These are phyloP conservation scores for Bondarzewia mesenterica DNA, from an alignment of 1,284 basidiomycete genomes.

Conservation along the genomic window DNA sequence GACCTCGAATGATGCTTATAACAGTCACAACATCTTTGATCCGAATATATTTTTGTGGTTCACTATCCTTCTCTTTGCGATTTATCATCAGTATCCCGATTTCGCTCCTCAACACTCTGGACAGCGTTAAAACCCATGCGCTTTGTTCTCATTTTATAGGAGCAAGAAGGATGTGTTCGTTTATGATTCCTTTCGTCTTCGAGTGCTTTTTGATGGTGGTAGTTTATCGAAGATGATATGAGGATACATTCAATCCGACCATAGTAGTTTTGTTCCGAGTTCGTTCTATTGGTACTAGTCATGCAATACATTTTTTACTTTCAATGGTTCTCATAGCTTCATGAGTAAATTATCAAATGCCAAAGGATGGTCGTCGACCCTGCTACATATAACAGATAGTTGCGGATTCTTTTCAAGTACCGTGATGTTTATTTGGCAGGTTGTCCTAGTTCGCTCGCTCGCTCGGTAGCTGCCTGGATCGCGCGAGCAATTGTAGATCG, in stretches of 20 bases:
- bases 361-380: neutral
- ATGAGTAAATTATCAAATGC: too few relatives aligned
- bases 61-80: too few relatives aligned
- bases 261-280: too few relatives aligned
- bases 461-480: constrained; percentile 90
- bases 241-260: constrained; percentile 6
- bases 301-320: too few relatives aligned
- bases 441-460: constrained; percentile 70
- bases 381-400: neutral
- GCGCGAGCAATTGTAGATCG: constrained; percentile 93
- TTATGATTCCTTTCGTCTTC: constrained; percentile 15
- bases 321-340: too few relatives aligned
- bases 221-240: constrained; percentile 11
- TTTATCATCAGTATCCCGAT: too few relatives aligned
- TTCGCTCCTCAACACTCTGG: constrained; percentile 83
- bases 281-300: too few relatives aligned
- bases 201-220: constrained; percentile 12
- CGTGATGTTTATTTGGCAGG: constrained; percentile 18
- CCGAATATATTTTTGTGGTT: too few relatives aligned
- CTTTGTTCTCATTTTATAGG: constrained; percentile 82
- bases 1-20: too few relatives aligned
- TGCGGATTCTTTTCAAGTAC: neutral
- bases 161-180: constrained; percentile 45
- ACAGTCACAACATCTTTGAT: too few relatives aligned
- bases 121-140: constrained; percentile 63